Evolutionary conservation across 495 filamentous ascomycete genomes (phyloP).

Genomic region (Talaromyces ruber): DNA sequence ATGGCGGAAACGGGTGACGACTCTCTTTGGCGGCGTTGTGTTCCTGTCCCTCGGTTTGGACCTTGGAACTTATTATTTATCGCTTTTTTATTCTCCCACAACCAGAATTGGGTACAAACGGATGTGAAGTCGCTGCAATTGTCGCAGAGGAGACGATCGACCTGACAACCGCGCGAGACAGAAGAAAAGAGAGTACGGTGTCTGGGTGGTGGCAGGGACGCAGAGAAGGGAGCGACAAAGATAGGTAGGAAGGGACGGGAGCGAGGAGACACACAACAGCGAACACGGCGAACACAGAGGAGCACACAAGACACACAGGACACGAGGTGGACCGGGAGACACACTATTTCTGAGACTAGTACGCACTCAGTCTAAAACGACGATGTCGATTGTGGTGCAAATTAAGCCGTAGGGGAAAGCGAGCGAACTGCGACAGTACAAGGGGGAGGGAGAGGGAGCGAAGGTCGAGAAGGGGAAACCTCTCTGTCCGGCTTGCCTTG

Average conservation of each 20-base stretch:
- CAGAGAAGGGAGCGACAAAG: constrained; percentile 1
- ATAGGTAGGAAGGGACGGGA: neutral
- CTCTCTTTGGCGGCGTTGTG: neutral
- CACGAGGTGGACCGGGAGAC: neutral
- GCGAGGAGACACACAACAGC: neutral
- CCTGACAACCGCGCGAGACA: constrained; percentile 11
- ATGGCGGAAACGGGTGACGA: neutral
- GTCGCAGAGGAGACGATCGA: neutral
- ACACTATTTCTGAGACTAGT: neutral
- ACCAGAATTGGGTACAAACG: neutral
- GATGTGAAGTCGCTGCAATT: neutral
- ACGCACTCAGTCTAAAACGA: neutral
- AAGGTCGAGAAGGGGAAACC: neutral
- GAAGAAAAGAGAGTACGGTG: constrained; percentile 17
- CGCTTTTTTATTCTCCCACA: neutral
- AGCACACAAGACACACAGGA: neutral
- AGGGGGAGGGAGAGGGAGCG: neutral
- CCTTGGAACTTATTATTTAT: neutral
- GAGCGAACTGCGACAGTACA: neutral
- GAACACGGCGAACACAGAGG: neutral
- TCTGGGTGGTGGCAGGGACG: neutral
- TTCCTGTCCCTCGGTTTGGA: neutral
- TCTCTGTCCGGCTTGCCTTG: neutral
- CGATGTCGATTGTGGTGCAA: neutral
- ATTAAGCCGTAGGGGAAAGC: neutral